These are phyloP conservation scores for Aspergillus brasiliensis DNA, from an alignment of 2,329 filamentous ascomycete genomes.

Conservation along the genomic window DNA sequence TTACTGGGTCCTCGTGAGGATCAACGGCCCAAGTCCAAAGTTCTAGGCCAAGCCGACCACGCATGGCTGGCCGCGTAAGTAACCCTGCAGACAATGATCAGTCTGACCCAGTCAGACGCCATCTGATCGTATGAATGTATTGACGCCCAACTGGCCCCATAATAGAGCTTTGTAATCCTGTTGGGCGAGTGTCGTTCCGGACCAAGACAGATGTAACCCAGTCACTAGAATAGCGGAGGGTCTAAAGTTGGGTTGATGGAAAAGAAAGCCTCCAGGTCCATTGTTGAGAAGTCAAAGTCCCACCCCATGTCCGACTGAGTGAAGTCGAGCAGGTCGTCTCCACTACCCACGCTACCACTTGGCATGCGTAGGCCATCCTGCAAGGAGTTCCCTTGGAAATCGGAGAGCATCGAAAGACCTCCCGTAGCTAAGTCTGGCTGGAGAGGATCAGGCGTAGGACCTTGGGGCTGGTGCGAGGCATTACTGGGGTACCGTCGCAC, in stretches of 20 bases:
- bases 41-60: not conserved
- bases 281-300: slow-evolving; percentile 44
- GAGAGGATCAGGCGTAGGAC: not conserved
- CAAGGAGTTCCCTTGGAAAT: slow-evolving; percentile 27
- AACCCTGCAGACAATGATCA: not conserved
- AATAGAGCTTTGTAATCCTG: too few relatives aligned
- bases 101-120: not conserved
- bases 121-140: not conserved
- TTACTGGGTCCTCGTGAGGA: not conserved
- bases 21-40: not conserved
- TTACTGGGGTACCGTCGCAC: not conserved
- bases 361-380: slow-evolving; percentile 25
- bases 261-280: slow-evolving; percentile 43
- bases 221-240: slow-evolving; percentile 8
- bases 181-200: not conserved
- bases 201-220: not conserved
- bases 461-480: not conserved
- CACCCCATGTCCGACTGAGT: slow-evolving; percentile 42
- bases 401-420: slow-evolving; percentile 16
- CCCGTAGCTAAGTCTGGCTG: not conserved
- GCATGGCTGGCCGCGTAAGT: not conserved
- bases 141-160: not conserved
- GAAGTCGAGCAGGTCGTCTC: slow-evolving; percentile 38
- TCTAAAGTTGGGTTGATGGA: slow-evolving; percentile 35
- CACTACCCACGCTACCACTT: slow-evolving; percentile 27